Percentiles rank a stretch among this genome's conserved stretches.
phyloP scores from a whole-genome alignment of 805 yeast genomes.

The Yueomyces sp. region DNA sequence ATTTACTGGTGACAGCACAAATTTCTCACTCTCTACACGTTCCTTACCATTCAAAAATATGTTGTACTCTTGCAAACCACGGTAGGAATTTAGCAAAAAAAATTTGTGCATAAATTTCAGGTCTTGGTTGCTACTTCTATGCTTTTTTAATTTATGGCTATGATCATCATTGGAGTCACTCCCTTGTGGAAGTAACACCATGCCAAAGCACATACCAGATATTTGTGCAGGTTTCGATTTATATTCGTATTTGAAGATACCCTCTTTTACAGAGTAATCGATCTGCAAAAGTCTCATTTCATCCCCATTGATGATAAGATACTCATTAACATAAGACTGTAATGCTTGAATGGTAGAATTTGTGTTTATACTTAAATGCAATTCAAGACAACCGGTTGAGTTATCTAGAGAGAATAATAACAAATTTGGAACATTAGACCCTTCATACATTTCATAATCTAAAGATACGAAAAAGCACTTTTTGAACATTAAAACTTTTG shows the following conservation, averaged over 20 bases:
- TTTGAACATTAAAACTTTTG: slow-evolving; percentile 22
- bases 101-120: too few species aligned
- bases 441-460: slow-evolving; percentile 21
- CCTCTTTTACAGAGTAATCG: slow-evolving; percentile 24
- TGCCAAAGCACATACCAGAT: too few species aligned
- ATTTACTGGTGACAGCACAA: too few species aligned
- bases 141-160: too few species aligned
- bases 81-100: too few species aligned
- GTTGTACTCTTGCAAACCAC: too few species aligned
- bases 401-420: slow-evolving; percentile 26
- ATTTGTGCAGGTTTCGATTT: slow-evolving; percentile 6
- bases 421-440: slow-evolving; percentile 17
- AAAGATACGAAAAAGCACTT: slow-evolving; percentile 27
- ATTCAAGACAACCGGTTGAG: slow-evolving; percentile 18
- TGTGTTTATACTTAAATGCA: slow-evolving; percentile 13
- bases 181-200: too few species aligned
- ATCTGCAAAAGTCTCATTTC: slow-evolving; percentile 18
- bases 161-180: too few species aligned
- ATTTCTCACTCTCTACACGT: too few species aligned
- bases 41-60: too few species aligned
- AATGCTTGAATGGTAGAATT: slow-evolving; percentile 10
- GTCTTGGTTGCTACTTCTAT: too few species aligned
- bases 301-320: slow-evolving; percentile 24
- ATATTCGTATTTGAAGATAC: slow-evolving; percentile 18
- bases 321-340: slow-evolving; percentile 16